These are phyloP conservation scores for Incumbomyces lentus DNA, from an alignment of 2,329 filamentous ascomycete genomes.

Conservation along the genomic window DNA sequence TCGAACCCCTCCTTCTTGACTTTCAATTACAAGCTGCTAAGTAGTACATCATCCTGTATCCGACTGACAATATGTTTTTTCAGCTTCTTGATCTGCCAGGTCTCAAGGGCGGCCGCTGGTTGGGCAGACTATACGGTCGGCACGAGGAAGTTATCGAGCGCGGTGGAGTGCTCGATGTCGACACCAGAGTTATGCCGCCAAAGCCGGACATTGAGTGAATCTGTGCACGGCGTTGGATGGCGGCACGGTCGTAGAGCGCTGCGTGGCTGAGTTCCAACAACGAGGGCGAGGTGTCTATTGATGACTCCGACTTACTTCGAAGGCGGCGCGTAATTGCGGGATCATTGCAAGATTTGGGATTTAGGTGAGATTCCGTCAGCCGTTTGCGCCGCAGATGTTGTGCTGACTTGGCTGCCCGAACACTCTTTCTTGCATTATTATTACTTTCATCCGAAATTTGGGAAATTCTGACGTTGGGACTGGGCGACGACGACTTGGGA, in stretches of 20 bases:
- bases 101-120: no score
- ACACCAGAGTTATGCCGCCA: not conserved
- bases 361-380: not conserved
- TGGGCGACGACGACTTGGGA: no score
- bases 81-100: no score
- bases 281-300: not conserved
- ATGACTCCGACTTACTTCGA: not conserved
- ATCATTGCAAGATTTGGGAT: not conserved
- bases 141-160: not conserved
- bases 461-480: no score
- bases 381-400: not conserved
- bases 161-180: conserved; percentile 1
- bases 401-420: not conserved
- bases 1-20: no score
- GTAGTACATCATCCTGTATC: no score
- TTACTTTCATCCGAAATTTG: no score
- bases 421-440: not conserved
- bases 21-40: no score
- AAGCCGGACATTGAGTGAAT: not conserved
- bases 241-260: not conserved
- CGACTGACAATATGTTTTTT: no score
- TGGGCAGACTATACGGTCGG: not conserved
- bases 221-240: no score
- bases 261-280: conserved; percentile 2
- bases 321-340: not conserved